Evolutionary conservation across 345 rosid genomes (phyloP).

Genomic region (rapeseed (Brassica napus)): Da-Ae NC_063442.1:44618501-44619000

Average conservation of each 20-base stretch:
- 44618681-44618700: not conserved
- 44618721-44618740: not conserved
- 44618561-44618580: not conserved
- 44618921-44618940: not conserved
- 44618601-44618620: not conserved
- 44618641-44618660: not conserved
- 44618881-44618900: conserved; percentile 49
- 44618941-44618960: not conserved
- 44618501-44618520: not conserved
- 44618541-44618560: not conserved
- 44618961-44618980: not conserved
- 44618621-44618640: not conserved
- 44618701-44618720: not conserved
- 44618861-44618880: conserved; percentile 75
- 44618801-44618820: conserved; percentile 47
- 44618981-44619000: not conserved
- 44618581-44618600: not conserved
- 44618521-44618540: not conserved
- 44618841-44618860: conserved; percentile 83
- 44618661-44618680: not conserved
- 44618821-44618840: conserved; percentile 68
- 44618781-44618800: not conserved
- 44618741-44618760: conserved; percentile 1
- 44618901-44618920: not conserved
- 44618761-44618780: conserved; percentile 2